Evolutionary conservation across 345 rosid genomes (phyloP), one percentile per base, ranked within the genome.

Genomic region (Erucastrum elatum): DNA sequence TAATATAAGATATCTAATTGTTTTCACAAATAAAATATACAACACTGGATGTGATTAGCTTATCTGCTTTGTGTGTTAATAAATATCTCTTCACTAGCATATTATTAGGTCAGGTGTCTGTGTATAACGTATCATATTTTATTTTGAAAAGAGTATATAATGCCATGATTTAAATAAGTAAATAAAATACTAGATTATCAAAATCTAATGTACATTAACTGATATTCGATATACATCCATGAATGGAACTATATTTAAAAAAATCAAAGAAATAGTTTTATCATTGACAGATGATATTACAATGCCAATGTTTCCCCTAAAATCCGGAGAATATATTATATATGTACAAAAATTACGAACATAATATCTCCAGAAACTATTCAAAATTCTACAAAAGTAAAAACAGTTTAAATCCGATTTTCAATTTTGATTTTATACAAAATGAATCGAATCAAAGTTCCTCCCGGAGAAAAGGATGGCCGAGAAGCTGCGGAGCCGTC

Each of bases 401-500:
- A 51, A n/a, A 10, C 10, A 41, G 4, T 41, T 41, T 10, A 2
- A 41, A 41, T 10, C 49, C 13, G 49, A 41, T 10, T 41, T 41
- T 4, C 21, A 8, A 51, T 51, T 51, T 51, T n/a, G 16, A 51
- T 51, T 46, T 46, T 46, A 4, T 12, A 46, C 55, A 46, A 46
- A 41, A 46, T 1, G 15, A 12, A 12, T 4, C 16, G 15, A 46
- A 46, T 46, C 5, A 46, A 13, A 46, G 55, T 2, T 31, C 67
- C 62, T 13, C 1, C 16, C 2, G 61, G 26, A 37, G 16, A 31
- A 91, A 91, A 29, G 92, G 95, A 72, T 93, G 98, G 17, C 53
- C 70, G 70, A 93, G 71, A 4, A 93, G 87, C 82, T 87, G 83
- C 10, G 87, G 27, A 12, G 87, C 89, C 6, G 92, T 79, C 97